phyloP scores from a whole-genome alignment of 805 yeast species.

The Debaryomyces hansenii region DNA sequence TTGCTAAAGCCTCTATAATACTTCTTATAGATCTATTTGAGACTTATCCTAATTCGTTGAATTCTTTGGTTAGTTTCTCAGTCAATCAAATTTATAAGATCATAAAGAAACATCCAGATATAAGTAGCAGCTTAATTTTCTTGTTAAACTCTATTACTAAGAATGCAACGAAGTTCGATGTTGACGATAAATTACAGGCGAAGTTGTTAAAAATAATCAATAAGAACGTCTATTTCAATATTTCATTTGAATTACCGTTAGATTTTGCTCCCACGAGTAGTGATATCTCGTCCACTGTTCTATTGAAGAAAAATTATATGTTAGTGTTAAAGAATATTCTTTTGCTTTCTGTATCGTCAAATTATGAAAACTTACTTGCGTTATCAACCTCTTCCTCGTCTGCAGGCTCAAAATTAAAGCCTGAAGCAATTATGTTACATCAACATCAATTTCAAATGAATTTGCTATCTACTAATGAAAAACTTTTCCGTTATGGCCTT shows the following conservation, averaged over 20 bases:
- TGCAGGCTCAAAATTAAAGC: slow-evolving; percentile 41
- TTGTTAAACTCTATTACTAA: slow-evolving; percentile 31
- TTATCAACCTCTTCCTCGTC: slow-evolving; percentile 32
- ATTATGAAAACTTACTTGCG: slow-evolving; percentile 39
- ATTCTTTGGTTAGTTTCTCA: slow-evolving; percentile 35
- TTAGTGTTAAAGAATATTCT: slow-evolving; percentile 31
- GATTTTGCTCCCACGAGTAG: slow-evolving; percentile 12
- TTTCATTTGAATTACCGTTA: slow-evolving; percentile 15
- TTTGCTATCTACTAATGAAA: slow-evolving; percentile 30
- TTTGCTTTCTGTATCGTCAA: slow-evolving; percentile 30
- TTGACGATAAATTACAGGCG: slow-evolving; percentile 40
- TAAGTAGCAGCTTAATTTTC: slow-evolving; percentile 26
- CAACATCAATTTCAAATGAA: slow-evolving; percentile 37
- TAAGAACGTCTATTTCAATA: slow-evolving; percentile 25
- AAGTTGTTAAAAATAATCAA: slow-evolving; percentile 33
- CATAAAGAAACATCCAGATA: slow-evolving; percentile 32
- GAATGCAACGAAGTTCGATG: slow-evolving; percentile 35
- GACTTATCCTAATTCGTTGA: slow-evolving; percentile 33
- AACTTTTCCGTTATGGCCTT: slow-evolving; percentile 27
- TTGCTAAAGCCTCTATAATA: slow-evolving; percentile 25
- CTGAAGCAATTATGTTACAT: slow-evolving; percentile 40
- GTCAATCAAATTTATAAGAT: slow-evolving; percentile 38
- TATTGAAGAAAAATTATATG: slow-evolving; percentile 32
- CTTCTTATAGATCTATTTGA: slow-evolving; percentile 40
- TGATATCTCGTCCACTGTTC: slow-evolving; percentile 17